These are phyloP conservation scores for Annona squamosa DNA, from an alignment of 164 flowering plant genomes.

Conservation along the genomic window DNA sequence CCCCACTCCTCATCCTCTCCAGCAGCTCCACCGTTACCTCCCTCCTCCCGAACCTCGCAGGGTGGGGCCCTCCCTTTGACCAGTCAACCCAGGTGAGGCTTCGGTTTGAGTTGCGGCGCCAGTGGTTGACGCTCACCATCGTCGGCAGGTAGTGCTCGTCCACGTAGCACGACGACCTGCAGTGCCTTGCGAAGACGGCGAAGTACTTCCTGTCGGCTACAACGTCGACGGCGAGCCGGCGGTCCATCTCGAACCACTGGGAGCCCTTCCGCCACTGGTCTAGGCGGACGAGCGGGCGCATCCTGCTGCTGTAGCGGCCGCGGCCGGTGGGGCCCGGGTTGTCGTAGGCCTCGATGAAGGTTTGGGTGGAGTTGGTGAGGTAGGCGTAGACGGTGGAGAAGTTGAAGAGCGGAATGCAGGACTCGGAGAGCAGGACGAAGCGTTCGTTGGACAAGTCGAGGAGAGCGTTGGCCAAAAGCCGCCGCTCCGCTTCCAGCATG, in stretches of 20 bases:
- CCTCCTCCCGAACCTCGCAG: slow-evolving; percentile 29
- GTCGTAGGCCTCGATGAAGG: slow-evolving; percentile 45
- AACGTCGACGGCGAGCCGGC: slow-evolving; percentile 42
- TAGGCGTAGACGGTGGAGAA: slow-evolving; percentile 62
- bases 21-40: slow-evolving; percentile 47
- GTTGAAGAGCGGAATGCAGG: slow-evolving; percentile 81
- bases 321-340: slow-evolving; percentile 46
- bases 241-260: slow-evolving; percentile 69
- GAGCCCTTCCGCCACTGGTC: slow-evolving; percentile 68
- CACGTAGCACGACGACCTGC: slow-evolving; percentile 8
- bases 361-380: slow-evolving; percentile 45
- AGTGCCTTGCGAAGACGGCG: slow-evolving; percentile 25
- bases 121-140: slow-evolving; percentile 32
- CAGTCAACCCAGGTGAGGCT: slow-evolving; percentile 70
- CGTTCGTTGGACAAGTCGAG: slow-evolving; percentile 68
- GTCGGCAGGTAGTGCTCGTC: slow-evolving; percentile 84
- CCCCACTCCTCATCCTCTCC: slow-evolving; percentile 39
- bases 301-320: slow-evolving; percentile 43
- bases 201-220: slow-evolving; percentile 44
- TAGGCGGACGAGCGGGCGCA: slow-evolving; percentile 38
- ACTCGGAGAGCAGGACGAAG: slow-evolving; percentile 70
- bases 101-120: slow-evolving; percentile 37
- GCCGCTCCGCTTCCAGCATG: slow-evolving; percentile 73
- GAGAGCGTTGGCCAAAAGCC: slow-evolving; percentile 67
- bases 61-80: slow-evolving; percentile 68